Evolutionary conservation across 192 early-diverging fungal genomes (phyloP).

Genomic region (Haplosporangium gracile): DNA sequence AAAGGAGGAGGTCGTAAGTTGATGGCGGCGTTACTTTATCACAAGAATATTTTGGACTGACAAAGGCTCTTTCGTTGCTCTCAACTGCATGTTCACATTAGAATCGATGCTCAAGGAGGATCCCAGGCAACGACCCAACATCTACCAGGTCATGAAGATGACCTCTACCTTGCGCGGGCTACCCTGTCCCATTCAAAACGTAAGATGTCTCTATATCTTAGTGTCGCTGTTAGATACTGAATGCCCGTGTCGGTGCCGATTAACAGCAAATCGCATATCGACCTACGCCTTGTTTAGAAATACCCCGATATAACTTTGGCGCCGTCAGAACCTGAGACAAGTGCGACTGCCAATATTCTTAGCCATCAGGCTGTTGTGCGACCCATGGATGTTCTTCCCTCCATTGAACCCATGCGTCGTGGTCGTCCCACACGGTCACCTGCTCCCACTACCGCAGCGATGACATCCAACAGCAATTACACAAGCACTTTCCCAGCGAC

Average conservation of each 20-base stretch:
- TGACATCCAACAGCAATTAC: neutral
- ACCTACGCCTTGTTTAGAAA: constrained; percentile 25
- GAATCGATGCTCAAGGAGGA: constrained; percentile 84
- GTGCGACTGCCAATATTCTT: constrained; percentile 49
- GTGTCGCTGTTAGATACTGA: neutral
- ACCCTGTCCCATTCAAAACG: constrained; percentile 75
- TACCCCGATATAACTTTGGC: constrained; percentile 39
- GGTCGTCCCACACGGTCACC: constrained; percentile 80
- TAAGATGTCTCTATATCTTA: constrained; percentile 40
- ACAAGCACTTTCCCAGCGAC: neutral
- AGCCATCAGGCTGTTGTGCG: constrained; percentile 45
- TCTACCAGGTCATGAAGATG: constrained; percentile 80
- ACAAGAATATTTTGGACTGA: neutral
- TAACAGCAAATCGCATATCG: neutral
- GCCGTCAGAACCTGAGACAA: constrained; percentile 16
- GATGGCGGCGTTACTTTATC: neutral
- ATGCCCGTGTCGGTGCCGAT: neutral
- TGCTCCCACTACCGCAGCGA: neutral
- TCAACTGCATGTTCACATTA: constrained; percentile 8
- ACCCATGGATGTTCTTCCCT: constrained; percentile 61
- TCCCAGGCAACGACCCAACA: constrained; percentile 79
- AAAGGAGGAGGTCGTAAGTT: neutral
- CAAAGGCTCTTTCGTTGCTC: neutral
- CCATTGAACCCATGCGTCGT: constrained; percentile 88
- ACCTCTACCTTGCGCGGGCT: constrained; percentile 74